These are phyloP conservation scores for Plantago coronopus DNA, from an alignment of 305 asterid species.

Conservation along the genomic window DNA sequence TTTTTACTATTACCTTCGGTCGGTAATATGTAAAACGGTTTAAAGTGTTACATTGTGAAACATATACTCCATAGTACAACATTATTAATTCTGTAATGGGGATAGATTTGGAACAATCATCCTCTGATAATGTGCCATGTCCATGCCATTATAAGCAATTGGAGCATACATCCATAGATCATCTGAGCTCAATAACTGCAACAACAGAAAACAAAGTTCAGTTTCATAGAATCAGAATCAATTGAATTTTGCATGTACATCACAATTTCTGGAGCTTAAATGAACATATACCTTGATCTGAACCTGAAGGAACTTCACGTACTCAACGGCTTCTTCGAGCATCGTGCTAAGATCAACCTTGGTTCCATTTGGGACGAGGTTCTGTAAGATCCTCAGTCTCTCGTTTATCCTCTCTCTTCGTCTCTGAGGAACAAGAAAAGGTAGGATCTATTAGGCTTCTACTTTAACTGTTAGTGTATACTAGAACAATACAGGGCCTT, in stretches of 20 bases:
- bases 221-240: no score
- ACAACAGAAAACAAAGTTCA: not conserved
- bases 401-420: constrained; percentile 76
- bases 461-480: not conserved
- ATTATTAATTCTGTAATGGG: constrained; percentile 1
- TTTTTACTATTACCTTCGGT: no score
- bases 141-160: constrained; percentile 75
- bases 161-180: constrained; percentile 94
- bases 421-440: not conserved
- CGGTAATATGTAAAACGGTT: no score
- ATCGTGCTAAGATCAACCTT: constrained; percentile 93
- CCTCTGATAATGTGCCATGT: constrained; percentile 49
- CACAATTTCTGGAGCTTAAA: not conserved
- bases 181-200: constrained; percentile 82
- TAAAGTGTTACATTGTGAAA: not conserved
- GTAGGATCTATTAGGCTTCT: not conserved
- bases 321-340: constrained; percentile 90
- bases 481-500: no score
- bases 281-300: constrained; percentile 65
- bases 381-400: constrained; percentile 79
- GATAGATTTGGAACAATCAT: constrained; percentile 27
- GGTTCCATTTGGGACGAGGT: constrained; percentile 86
- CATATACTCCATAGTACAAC: no score
- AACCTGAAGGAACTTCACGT: constrained; percentile 84
- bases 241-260: no score